Evolutionary conservation across 2,329 filamentous ascomycete genomes (phyloP).

Genomic region (Trichophaea hybrida): DNA sequence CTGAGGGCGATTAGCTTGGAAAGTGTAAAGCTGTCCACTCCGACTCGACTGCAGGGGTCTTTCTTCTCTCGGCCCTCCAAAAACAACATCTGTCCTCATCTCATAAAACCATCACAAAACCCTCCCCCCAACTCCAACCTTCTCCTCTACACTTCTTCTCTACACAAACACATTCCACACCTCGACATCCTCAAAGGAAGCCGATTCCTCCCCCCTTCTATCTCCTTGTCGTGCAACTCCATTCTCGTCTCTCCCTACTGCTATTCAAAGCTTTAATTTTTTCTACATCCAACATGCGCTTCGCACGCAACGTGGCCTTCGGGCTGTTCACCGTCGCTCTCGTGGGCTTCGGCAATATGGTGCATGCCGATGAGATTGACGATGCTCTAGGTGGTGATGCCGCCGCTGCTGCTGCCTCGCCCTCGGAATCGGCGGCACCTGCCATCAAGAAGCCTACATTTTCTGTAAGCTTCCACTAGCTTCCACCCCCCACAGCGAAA

Average conservation of each 20-base stretch:
- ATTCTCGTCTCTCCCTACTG: neutral
- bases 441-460: slow-evolving; percentile 62
- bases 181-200: neutral
- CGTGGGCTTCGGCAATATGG: slow-evolving; percentile 49
- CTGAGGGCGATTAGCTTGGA: too few species aligned
- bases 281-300: slow-evolving; percentile 53
- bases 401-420: slow-evolving; percentile 31
- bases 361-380: slow-evolving; percentile 53
- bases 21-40: neutral
- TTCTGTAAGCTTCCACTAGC: slow-evolving; percentile 50
- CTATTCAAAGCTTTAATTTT: neutral
- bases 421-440: slow-evolving; percentile 36
- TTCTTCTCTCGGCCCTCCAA: neutral
- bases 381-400: slow-evolving; percentile 39
- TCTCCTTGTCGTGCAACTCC: neutral
- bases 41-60: neutral
- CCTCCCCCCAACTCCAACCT: neutral
- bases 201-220: neutral
- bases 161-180: neutral
- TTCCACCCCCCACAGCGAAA: neutral
- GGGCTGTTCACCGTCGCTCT: slow-evolving; percentile 57
- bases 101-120: neutral
- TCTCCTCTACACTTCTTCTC: neutral
- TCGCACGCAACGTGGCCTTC: slow-evolving; percentile 63
- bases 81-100: slow-evolving; percentile 4